These are phyloP conservation scores for Osmanthus fragrans DNA, from an alignment of 257 asterid species.

Conservation along the genomic window DNA sequence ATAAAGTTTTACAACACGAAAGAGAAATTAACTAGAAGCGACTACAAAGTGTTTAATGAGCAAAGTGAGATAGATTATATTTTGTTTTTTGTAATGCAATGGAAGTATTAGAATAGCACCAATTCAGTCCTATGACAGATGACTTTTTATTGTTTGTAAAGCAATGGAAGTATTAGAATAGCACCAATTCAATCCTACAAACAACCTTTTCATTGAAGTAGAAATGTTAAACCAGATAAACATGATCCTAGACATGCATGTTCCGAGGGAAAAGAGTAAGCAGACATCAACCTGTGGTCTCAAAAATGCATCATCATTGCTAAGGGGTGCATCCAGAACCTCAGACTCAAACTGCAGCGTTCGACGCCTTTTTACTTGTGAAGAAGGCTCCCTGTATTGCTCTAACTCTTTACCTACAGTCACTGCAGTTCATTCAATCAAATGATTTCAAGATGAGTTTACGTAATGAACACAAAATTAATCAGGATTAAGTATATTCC, in stretches of 20 bases:
- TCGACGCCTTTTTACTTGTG: constrained; percentile 61
- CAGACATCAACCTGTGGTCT: constrained; percentile 51
- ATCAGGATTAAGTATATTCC: not conserved
- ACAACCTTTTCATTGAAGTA: not conserved
- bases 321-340: constrained; percentile 33
- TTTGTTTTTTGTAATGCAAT: not conserved
- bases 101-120: not conserved
- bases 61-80: not conserved
- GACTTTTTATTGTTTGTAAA: too few relatives aligned
- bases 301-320: constrained; percentile 41
- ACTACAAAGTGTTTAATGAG: not conserved
- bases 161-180: too few relatives aligned
- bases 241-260: not conserved
- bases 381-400: constrained; percentile 39
- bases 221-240: constrained; percentile 3
- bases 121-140: not conserved
- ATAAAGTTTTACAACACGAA: not conserved
- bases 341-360: constrained; percentile 68
- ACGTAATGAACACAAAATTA: not conserved
- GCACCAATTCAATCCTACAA: too few relatives aligned
- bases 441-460: constrained; percentile 7
- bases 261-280: not conserved
- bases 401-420: constrained; percentile 40
- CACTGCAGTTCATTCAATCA: constrained; percentile 34
- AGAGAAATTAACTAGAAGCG: not conserved